Conservation (phyloP, 352 stramenopile genomes). For the Pelagophyceae sp. region DNA sequence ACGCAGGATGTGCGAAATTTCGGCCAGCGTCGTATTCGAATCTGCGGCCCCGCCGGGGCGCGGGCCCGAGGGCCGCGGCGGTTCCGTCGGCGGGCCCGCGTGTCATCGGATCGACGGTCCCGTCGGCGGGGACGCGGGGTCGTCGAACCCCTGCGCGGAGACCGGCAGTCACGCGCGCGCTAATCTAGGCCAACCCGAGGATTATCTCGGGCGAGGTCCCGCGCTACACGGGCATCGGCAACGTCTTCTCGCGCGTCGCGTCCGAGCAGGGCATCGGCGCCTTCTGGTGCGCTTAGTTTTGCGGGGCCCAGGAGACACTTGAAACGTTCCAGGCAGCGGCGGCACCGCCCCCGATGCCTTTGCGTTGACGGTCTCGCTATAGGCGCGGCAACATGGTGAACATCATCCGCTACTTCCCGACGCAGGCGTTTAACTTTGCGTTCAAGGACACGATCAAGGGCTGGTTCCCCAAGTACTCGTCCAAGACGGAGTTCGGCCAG, state of each 20-base stretch:
- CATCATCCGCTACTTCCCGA: conserved; percentile 75
- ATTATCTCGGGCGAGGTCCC: conserved; percentile 73
- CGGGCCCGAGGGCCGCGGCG: no score
- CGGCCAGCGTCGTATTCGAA: no score
- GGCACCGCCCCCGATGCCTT: not conserved
- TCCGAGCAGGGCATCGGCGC: conserved; percentile 64
- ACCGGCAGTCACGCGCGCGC: no score
- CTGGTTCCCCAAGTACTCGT: conserved; percentile 68
- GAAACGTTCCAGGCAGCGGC: not conserved
- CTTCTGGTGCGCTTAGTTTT: conserved; percentile 50
- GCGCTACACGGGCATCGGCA: conserved; percentile 70
- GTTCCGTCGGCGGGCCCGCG: no score
- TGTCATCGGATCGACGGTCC: no score
- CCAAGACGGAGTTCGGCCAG: conserved; percentile 92
- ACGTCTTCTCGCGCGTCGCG: conserved; percentile 72
- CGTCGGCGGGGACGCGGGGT: no score
- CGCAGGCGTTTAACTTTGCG: conserved; percentile 79
- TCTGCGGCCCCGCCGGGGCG: no score
- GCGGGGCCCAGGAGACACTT: not conserved
- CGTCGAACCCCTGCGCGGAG: conserved; percentile 25
- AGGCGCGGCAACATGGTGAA: conserved; percentile 70
- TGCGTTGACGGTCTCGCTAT: no score
- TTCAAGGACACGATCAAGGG: conserved; percentile 80
- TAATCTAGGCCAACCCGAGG: conserved; percentile 68
- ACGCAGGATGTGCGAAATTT: conserved; percentile 44